Percentiles rank a stretch among this genome's conserved stretches.
Evolutionary conservation across 148 eudicot species (phyloP).

Genomic region (Gaultheria prostrata): DNA sequence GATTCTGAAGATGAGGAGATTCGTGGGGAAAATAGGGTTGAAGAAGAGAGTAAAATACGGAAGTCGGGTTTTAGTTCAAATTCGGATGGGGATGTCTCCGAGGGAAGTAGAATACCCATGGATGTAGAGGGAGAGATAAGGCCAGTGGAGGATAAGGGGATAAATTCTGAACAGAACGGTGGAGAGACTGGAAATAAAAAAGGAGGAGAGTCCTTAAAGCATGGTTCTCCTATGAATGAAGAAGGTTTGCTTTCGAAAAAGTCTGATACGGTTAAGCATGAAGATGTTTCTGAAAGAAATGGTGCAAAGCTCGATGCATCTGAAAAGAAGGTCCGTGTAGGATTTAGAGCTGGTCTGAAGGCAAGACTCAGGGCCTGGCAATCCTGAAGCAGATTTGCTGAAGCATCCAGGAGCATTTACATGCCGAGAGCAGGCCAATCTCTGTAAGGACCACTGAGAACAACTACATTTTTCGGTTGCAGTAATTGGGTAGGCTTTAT

Average conservation of each 20-base stretch:
- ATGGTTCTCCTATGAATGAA: neutral
- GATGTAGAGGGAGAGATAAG: neutral
- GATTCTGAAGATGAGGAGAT: constrained; percentile 27
- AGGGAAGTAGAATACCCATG: neutral
- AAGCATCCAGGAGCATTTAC: constrained; percentile 9
- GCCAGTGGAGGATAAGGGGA: neutral
- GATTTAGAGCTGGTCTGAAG: constrained; percentile 24
- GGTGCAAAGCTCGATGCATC: constrained; percentile 1
- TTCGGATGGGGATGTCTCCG: neutral
- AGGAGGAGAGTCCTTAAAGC: neutral
- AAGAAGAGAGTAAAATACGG: constrained; percentile 11
- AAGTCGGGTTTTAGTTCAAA: neutral
- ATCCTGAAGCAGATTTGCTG: constrained; percentile 13
- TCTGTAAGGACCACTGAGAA: constrained; percentile 52
- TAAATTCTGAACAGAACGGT: constrained; percentile 28
- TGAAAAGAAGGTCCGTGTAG: constrained; percentile 20
- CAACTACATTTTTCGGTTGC: neutral
- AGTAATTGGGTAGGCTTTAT: neutral
- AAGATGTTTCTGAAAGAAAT: neutral
- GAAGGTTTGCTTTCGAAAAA: neutral
- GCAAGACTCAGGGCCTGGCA: constrained; percentile 20
- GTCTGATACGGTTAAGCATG: neutral
- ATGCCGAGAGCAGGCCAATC: constrained; percentile 31
- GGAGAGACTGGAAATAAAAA: constrained; percentile 15
- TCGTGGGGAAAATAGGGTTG: neutral